Evolutionary conservation across 2,329 filamentous ascomycete species (phyloP).

Genomic region (Fusarium sacchari): DNA sequence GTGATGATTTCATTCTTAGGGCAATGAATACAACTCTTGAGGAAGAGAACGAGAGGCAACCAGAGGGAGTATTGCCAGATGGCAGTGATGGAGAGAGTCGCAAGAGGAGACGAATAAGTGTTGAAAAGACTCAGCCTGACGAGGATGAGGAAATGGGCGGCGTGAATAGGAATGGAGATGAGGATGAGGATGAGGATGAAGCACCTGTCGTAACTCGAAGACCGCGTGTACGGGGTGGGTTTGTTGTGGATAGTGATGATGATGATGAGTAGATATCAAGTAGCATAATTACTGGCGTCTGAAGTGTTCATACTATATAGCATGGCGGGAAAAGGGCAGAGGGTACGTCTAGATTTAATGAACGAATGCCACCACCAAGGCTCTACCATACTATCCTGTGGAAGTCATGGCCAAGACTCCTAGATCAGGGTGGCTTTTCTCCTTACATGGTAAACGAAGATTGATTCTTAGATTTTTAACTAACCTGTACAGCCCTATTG

Average conservation of each 20-base stretch:
- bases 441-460: not conserved
- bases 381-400: not conserved
- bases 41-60: constrained; percentile 27
- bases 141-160: constrained; percentile 37
- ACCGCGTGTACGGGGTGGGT: constrained; percentile 61
- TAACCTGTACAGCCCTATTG: not conserved
- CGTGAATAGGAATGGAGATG: constrained; percentile 43
- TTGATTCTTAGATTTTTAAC: not conserved
- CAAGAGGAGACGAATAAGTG: constrained; percentile 52
- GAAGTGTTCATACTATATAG: not conserved
- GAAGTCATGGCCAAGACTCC: not conserved
- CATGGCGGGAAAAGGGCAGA: not conserved
- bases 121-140: constrained; percentile 10
- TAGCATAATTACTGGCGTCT: constrained; percentile 23
- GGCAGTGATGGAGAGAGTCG: constrained; percentile 48
- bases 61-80: constrained; percentile 45
- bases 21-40: constrained; percentile 40
- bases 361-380: constrained; percentile 11
- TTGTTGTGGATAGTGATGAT: constrained; percentile 66
- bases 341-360: constrained; percentile 3
- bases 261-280: constrained; percentile 58
- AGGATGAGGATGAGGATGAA: constrained; percentile 49
- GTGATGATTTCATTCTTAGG: constrained; percentile 41
- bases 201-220: constrained; percentile 49
- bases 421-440: not conserved